Conservation (phyloP, 140 eudicot genomes). For the Senecio squalidus region DNA sequence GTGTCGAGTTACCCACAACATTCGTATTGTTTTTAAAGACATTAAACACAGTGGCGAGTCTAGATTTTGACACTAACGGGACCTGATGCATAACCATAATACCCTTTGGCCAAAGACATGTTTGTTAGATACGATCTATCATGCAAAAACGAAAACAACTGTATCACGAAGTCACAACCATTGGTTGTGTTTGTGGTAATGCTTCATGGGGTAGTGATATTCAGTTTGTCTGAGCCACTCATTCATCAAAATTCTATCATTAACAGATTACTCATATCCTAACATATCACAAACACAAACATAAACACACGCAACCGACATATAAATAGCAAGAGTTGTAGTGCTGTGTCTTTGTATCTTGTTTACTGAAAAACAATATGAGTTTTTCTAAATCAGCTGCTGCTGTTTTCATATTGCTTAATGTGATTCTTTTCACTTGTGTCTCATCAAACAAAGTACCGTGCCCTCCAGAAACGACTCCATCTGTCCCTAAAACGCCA, state of each 20-base stretch:
- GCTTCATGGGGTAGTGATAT: slow-evolving; percentile 18
- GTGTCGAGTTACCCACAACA: too few relatives aligned
- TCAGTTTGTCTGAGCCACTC: slow-evolving; percentile 25
- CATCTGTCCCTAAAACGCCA: slow-evolving; percentile 16
- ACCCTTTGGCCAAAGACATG: too few relatives aligned
- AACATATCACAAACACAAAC: slow-evolving; percentile 5
- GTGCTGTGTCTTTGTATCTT: slow-evolving; percentile 4
- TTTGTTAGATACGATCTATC: too few relatives aligned
- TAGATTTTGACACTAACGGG: too few relatives aligned
- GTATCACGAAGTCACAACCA: background rate
- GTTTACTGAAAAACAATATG: slow-evolving; percentile 29
- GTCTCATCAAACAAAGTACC: slow-evolving; percentile 39
- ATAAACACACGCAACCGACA: background rate
- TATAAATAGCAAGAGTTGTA: slow-evolving; percentile 2
- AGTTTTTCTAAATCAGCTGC: slow-evolving; percentile 15
- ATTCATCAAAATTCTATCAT: slow-evolving; percentile 29
- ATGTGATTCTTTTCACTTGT: slow-evolving; percentile 35
- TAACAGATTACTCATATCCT: slow-evolving; percentile 22
- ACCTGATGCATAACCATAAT: too few relatives aligned
- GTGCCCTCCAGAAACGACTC: slow-evolving; percentile 50
- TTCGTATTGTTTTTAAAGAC: too few relatives aligned
- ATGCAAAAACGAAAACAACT: background rate
- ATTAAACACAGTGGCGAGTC: too few relatives aligned
- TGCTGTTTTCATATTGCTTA: slow-evolving; percentile 35
- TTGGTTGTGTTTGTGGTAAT: slow-evolving; percentile 19